Evolutionary conservation across 2,329 filamentous ascomycete genomes (phyloP).

Genomic region (Magnaporthiopsis rhizophila): DNA sequence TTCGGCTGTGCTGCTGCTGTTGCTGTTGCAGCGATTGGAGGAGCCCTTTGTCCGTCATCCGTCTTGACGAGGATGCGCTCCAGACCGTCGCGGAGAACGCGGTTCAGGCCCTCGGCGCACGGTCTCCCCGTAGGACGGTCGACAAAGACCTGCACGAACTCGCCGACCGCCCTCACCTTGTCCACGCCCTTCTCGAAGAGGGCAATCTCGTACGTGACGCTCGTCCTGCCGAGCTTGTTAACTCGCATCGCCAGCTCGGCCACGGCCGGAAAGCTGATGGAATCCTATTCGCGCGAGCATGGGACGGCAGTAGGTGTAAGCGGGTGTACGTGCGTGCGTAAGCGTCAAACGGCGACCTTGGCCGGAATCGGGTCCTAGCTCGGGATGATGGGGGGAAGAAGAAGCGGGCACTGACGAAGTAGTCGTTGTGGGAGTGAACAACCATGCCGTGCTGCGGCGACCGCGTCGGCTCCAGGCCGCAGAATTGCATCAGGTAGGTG

Average conservation of each 20-base stretch:
- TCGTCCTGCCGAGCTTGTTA: slow-evolving; percentile 75
- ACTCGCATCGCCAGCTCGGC: slow-evolving; percentile 77
- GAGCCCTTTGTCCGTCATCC: background rate
- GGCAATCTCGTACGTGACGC: slow-evolving; percentile 83
- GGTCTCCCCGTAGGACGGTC: slow-evolving; percentile 63
- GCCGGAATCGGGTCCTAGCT: background rate
- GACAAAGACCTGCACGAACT: slow-evolving; percentile 86
- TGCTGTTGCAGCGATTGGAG: no score
- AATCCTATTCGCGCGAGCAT: slow-evolving; percentile 28
- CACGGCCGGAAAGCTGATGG: slow-evolving; percentile 72
- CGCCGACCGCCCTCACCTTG: slow-evolving; percentile 73
- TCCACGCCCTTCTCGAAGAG: slow-evolving; percentile 71
- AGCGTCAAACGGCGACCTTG: no score
- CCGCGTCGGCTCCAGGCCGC: slow-evolving; percentile 61
- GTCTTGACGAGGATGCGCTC: slow-evolving; percentile 39
- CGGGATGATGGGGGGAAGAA: background rate
- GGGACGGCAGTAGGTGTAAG: no score
- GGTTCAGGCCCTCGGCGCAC: slow-evolving; percentile 55
- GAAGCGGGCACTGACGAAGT: slow-evolving; percentile 40
- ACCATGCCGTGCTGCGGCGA: slow-evolving; percentile 73
- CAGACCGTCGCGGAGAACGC: slow-evolving; percentile 49
- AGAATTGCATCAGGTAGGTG: slow-evolving; percentile 74
- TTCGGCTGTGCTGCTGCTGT: background rate
- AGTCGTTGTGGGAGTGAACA: slow-evolving; percentile 79
- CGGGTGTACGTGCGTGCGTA: background rate